Evolutionary conservation across 2,329 filamentous ascomycete genomes (phyloP).

Genomic region (Neopestalotiopsis clavispora): DNA sequence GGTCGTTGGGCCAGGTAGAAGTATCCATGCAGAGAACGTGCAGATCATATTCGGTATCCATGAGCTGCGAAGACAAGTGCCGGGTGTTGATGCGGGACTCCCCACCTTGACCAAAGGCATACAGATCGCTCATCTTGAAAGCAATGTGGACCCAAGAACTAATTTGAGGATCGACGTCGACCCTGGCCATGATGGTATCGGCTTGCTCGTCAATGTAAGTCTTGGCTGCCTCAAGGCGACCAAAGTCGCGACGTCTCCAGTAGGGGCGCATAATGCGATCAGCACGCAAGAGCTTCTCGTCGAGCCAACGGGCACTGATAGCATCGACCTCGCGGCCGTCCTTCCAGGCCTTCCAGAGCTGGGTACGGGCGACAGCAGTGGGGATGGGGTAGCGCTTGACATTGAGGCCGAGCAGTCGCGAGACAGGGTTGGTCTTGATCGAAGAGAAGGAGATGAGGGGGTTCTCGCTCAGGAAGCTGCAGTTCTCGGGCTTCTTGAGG

Average conservation of each 20-base stretch:
- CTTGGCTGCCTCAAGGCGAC: constrained; percentile 4
- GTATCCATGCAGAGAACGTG: constrained; percentile 15
- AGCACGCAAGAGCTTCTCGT: constrained; percentile 7
- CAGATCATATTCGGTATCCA: constrained; percentile 5
- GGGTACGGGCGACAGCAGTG: constrained; percentile 7
- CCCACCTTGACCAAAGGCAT: neutral
- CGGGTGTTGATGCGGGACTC: constrained; percentile 12
- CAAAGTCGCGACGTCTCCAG: constrained; percentile 12
- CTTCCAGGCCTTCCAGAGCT: constrained; percentile 15
- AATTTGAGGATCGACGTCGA: constrained; percentile 12
- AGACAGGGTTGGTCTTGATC: constrained; percentile 2
- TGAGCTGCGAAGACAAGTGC: constrained; percentile 8
- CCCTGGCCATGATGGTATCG: constrained; percentile 12
- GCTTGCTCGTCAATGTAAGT: constrained; percentile 2
- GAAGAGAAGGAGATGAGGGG: constrained; percentile 9
- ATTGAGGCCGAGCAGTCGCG: constrained; percentile 8
- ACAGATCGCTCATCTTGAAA: constrained; percentile 7
- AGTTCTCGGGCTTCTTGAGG: constrained; percentile 15
- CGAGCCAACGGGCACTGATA: constrained; percentile 11
- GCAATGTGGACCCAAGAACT: constrained; percentile 13
- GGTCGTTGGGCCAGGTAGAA: constrained; percentile 15
- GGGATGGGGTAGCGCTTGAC: constrained; percentile 11
- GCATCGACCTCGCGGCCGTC: constrained; percentile 10
- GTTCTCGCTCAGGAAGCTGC: constrained; percentile 12
- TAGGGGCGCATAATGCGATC: constrained; percentile 11